These are phyloP conservation scores for Dionaea muscipula DNA, from an alignment of 179 eudicot genomes.

Conservation along the genomic window DNA sequence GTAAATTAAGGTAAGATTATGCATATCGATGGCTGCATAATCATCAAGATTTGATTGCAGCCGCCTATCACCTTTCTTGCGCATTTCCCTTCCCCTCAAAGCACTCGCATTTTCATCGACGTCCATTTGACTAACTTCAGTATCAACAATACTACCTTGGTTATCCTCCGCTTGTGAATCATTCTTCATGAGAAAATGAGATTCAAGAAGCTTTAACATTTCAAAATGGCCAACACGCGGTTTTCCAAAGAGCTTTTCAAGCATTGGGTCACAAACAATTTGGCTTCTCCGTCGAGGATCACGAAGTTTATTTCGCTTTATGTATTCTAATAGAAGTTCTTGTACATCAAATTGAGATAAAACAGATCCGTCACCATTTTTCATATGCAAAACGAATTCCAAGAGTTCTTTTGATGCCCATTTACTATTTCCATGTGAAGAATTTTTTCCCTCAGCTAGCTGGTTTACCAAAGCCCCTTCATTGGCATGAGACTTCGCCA, in stretches of 20 bases:
- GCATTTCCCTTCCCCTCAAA: constrained; percentile 54
- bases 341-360: constrained; percentile 89
- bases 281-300: constrained; percentile 90
- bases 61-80: constrained; percentile 52
- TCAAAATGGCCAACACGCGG: constrained; percentile 97
- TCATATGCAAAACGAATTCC: constrained; percentile 90
- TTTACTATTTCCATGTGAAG: constrained; percentile 28
- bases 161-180: constrained; percentile 62
- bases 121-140: constrained; percentile 45
- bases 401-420: constrained; percentile 94
- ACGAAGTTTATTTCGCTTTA: constrained; percentile 83
- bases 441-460: constrained; percentile 16
- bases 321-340: constrained; percentile 76
- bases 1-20: constrained; percentile 77
- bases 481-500: constrained; percentile 32
- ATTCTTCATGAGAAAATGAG: constrained; percentile 71
- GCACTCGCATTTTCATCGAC: constrained; percentile 50
- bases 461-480: constrained; percentile 16
- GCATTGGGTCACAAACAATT: constrained; percentile 89
- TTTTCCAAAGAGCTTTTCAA: constrained; percentile 72
- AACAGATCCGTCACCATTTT: constrained; percentile 59
- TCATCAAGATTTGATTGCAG: constrained; percentile 83
- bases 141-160: constrained; percentile 68
- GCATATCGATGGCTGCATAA: constrained; percentile 94
- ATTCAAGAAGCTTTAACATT: constrained; percentile 96